phyloP scores from a whole-genome alignment of 345 rosid species.

The Heritiera littoralis region DNA sequence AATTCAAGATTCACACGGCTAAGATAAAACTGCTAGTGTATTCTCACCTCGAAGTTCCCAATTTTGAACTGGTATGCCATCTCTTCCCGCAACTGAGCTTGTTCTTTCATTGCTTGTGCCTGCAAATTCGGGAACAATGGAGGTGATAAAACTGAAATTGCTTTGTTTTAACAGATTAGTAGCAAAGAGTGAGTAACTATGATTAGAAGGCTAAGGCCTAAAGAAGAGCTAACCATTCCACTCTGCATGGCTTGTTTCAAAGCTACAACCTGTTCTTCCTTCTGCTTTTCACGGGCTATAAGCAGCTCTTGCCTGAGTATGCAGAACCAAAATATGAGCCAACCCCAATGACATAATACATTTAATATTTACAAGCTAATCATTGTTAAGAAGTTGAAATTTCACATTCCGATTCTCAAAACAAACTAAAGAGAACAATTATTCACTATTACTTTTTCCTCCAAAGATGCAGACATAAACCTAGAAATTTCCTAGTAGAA shows the following conservation, averaged over 20 bases:
- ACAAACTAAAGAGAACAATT: too few relatives aligned
- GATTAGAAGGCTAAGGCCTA: not conserved
- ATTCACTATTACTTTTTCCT: too few relatives aligned
- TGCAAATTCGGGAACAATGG: not conserved
- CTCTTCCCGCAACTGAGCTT: conserved; percentile 85
- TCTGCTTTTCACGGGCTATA: conserved; percentile 79
- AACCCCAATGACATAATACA: not conserved
- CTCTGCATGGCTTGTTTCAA: conserved; percentile 87
- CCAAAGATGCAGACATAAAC: not conserved
- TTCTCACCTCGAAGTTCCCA: conserved; percentile 78
- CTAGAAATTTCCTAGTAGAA: not conserved
- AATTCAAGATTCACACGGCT: not conserved
- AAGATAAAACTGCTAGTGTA: not conserved
- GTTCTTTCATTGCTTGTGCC: conserved; percentile 54
- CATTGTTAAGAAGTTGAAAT: not conserved
- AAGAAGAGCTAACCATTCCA: conserved; percentile 76
- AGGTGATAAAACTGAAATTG: not conserved
- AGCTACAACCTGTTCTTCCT: conserved; percentile 78
- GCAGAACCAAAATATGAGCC: conserved; percentile 4
- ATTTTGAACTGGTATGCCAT: conserved; percentile 91
- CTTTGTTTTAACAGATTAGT: not conserved
- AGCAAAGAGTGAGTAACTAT: not conserved
- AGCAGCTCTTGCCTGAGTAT: conserved; percentile 71
- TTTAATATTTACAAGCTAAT: not conserved
- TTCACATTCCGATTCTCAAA: not conserved